Conservation (phyloP, 768 basidiomycete genomes). For the Tylopilus intermedius region DNA sequence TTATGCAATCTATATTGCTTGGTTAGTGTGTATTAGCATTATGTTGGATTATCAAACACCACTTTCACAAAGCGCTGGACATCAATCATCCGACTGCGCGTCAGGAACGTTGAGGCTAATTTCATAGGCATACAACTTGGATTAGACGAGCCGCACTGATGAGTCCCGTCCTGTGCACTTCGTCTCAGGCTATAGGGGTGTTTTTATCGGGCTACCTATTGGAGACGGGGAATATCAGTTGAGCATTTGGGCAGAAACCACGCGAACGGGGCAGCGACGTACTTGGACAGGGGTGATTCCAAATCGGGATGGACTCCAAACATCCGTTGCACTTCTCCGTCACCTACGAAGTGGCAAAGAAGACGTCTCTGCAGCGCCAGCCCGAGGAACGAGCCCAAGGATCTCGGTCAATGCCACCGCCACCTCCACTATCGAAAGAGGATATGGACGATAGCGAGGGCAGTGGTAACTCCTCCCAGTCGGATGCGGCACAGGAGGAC, state of each 20-base stretch:
- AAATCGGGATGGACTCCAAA: conserved; percentile 1
- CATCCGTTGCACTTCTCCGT: neutral
- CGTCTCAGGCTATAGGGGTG: neutral
- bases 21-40: conserved; percentile 3
- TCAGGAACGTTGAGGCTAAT: neutral
- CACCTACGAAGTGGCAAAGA: conserved; percentile 4
- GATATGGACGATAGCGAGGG: conserved; percentile 1
- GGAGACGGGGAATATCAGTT: too few species aligned
- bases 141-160: too few species aligned
- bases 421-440: neutral
- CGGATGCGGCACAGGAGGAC: conserved; percentile 21
- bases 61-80: conserved; percentile 4
- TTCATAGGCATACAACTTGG: neutral
- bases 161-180: neutral
- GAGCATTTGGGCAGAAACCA: too few species aligned
- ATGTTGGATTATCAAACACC: conserved; percentile 8
- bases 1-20: neutral
- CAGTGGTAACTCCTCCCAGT: neutral
- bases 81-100: neutral
- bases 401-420: neutral
- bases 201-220: too few species aligned
- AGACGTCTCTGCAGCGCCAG: neutral
- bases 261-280: too few species aligned
- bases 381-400: neutral
- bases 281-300: neutral